Evolutionary conservation across 2,329 filamentous ascomycete species (phyloP).

Genomic region (Mollisiaceae sp.): DNA sequence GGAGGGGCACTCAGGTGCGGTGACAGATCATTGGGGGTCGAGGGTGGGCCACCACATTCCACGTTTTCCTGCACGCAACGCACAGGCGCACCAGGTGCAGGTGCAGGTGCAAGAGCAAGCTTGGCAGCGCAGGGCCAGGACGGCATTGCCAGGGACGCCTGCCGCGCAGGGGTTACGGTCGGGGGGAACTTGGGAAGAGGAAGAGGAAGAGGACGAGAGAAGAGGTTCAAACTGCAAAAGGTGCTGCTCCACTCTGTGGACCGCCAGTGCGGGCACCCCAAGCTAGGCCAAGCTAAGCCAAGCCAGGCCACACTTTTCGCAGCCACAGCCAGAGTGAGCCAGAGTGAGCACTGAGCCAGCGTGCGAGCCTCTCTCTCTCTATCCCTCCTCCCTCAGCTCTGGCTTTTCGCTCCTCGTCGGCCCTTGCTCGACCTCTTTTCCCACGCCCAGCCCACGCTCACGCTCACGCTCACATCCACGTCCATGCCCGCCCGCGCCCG

Average conservation of each 20-base stretch:
- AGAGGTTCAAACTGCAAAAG: no score
- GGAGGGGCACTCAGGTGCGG: neutral
- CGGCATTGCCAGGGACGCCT: neutral
- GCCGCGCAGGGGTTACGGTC: neutral
- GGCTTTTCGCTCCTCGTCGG: no score
- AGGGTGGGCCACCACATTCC: neutral
- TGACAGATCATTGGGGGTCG: slow-evolving; percentile 7
- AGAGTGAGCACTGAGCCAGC: no score
- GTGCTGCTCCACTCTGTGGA: neutral
- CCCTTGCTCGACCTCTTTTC: no score
- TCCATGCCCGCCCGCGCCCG: neutral
- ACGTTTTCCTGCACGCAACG: slow-evolving; percentile 8
- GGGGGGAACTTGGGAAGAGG: no score
- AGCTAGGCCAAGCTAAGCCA: no score
- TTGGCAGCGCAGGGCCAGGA: neutral
- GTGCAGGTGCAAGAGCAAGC: neutral
- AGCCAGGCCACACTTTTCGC: no score
- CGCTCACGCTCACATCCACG: neutral
- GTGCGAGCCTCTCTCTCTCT: no score
- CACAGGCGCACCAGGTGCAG: neutral
- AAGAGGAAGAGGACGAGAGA: neutral
- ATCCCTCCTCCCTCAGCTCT: no score
- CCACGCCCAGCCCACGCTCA: no score
- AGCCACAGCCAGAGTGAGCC: no score
- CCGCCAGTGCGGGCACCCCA: no score